Percentiles rank a stretch among this genome's conserved stretches.
phyloP scores from a whole-genome alignment of 345 rosid species.

The Viola odorata region DNA sequence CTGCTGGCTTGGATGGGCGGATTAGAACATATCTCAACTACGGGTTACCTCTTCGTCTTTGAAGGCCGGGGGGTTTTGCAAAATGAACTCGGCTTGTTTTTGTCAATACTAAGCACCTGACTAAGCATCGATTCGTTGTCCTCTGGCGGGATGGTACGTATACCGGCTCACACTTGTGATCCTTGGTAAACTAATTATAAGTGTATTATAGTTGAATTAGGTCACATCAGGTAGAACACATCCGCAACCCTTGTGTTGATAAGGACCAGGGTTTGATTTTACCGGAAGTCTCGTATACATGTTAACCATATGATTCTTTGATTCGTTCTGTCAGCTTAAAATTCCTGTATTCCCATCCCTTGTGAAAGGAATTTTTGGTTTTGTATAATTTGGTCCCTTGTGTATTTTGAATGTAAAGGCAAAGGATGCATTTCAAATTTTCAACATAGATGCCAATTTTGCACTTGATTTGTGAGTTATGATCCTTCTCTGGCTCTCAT shows the following conservation, averaged over 20 bases:
- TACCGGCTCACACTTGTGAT: not conserved
- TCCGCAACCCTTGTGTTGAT: not conserved
- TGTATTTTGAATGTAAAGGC: too few species aligned
- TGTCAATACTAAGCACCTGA: too few species aligned
- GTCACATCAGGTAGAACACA: not conserved
- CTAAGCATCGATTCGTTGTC: not conserved
- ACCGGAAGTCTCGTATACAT: not conserved
- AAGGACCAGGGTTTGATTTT: not conserved
- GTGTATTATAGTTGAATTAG: not conserved
- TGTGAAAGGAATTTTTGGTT: too few species aligned
- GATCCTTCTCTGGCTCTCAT: too few species aligned
- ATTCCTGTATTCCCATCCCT: too few species aligned
- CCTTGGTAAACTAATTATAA: not conserved
- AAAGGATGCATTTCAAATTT: too few species aligned
- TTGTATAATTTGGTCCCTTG: too few species aligned
- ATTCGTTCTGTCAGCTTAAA: not conserved
- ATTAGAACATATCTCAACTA: slow-evolving; percentile 64
- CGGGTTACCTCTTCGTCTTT: slow-evolving; percentile 56
- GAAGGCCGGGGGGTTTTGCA: slow-evolving; percentile 10
- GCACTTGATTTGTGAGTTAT: too few species aligned
- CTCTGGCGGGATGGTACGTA: not conserved
- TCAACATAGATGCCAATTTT: too few species aligned
- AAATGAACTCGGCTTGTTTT: not conserved
- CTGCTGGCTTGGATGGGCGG: slow-evolving; percentile 74
- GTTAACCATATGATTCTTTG: slow-evolving; percentile 1